Conservation (phyloP, 768 basidiomycete species). For the Lactarius pseudohatsudake region DNA sequence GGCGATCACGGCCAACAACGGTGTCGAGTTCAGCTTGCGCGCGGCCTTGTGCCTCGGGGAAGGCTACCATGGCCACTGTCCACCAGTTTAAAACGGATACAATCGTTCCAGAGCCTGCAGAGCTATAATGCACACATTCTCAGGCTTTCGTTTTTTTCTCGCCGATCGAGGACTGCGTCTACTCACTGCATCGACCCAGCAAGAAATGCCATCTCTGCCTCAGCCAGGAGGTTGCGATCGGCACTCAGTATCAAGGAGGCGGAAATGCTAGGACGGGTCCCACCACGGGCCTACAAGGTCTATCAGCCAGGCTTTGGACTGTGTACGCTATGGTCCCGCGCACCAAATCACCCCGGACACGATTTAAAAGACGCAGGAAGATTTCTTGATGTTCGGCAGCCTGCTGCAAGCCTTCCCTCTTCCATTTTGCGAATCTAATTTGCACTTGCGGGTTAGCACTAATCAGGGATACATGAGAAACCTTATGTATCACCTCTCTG, state of each 20-base stretch:
- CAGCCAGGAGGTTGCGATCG: slow-evolving; percentile 6
- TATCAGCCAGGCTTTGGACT: background rate
- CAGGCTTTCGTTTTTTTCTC: background rate
- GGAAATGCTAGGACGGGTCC: slow-evolving; percentile 10
- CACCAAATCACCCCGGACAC: slow-evolving; percentile 12
- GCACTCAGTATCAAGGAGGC: slow-evolving; percentile 7
- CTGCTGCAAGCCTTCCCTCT: slow-evolving; percentile 7
- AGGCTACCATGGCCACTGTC: slow-evolving; percentile 25
- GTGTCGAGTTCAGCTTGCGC: slow-evolving; percentile 30
- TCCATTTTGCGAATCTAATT: slow-evolving; percentile 16
- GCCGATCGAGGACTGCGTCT: background rate
- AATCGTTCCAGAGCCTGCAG: slow-evolving; percentile 18
- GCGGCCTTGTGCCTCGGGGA: slow-evolving; percentile 23
- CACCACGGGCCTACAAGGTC: background rate
- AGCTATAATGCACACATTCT: background rate
- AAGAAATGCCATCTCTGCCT: slow-evolving; percentile 14
- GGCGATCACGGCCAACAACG: slow-evolving; percentile 24
- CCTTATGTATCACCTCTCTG: background rate
- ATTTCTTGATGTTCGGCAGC: background rate
- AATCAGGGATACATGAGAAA: background rate
- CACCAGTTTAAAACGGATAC: slow-evolving; percentile 16
- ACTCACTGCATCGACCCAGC: slow-evolving; percentile 12
- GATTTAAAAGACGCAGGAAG: slow-evolving; percentile 11
- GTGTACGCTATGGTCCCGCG: background rate
- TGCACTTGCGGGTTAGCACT: background rate